Evolutionary conservation across 371 early-diverging fungal species (phyloP).

Genomic region (Apophysomyces variabilis): DNA sequence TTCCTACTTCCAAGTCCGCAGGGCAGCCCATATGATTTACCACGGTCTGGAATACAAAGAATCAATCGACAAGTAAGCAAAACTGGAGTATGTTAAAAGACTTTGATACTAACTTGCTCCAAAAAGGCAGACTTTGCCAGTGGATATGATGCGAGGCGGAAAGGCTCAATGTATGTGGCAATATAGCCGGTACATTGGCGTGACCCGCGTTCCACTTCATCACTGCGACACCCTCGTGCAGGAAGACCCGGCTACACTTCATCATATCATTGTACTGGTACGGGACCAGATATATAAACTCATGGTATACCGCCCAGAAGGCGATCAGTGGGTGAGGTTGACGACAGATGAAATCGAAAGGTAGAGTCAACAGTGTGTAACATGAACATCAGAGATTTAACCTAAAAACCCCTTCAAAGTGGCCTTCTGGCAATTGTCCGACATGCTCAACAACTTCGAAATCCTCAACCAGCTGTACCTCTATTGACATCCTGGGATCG

Average conservation of each 20-base stretch:
- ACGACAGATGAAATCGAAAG: constrained; percentile 74
- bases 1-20: constrained; percentile 79
- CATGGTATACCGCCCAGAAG: constrained; percentile 53
- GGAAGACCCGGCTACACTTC: constrained; percentile 50
- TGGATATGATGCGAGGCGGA: constrained; percentile 57
- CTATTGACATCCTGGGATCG: constrained; percentile 87
- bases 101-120: not conserved
- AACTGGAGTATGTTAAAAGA: not conserved
- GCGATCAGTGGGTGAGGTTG: constrained; percentile 52
- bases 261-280: constrained; percentile 75
- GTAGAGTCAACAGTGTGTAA: constrained; percentile 37
- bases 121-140: constrained; percentile 50
- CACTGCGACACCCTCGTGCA: constrained; percentile 68
- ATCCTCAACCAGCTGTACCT: constrained; percentile 63
- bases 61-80: constrained; percentile 59
- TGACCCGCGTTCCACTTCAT: constrained; percentile 79
- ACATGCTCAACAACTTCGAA: constrained; percentile 44
- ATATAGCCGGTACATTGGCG: constrained; percentile 76
- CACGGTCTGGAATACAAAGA: constrained; percentile 77
- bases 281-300: constrained; percentile 83
- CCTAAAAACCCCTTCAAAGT: constrained; percentile 11
- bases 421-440: constrained; percentile 41
- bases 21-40: constrained; percentile 83
- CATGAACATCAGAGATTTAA: not conserved
- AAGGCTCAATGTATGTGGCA: constrained; percentile 85